Conservation (phyloP, 2,329 filamentous ascomycete genomes). For the Dothiorella sarmentorum region DNA sequence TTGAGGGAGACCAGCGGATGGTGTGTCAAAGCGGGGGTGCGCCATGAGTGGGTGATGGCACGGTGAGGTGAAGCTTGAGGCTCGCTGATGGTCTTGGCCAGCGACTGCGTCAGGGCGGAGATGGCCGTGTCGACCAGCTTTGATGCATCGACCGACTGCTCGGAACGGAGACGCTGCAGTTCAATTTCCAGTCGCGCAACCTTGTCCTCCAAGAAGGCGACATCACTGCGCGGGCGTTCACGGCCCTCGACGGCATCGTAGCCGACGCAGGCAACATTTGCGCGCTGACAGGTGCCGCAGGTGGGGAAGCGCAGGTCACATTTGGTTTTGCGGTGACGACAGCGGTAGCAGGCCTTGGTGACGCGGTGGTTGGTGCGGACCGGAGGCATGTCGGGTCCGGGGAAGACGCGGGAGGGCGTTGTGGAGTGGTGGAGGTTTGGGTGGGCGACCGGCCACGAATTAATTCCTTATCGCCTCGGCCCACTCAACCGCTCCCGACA, state of each 20-base stretch:
- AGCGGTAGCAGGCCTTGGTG: slow-evolving; percentile 17
- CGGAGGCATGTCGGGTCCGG: slow-evolving; percentile 6
- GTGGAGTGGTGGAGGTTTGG: background rate
- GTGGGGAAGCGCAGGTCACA: slow-evolving; percentile 15
- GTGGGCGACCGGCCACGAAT: too few species aligned
- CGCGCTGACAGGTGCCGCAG: slow-evolving; percentile 3
- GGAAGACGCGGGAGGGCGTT: background rate
- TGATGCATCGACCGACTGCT: slow-evolving; percentile 1
- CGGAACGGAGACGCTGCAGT: slow-evolving; percentile 6
- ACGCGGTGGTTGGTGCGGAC: slow-evolving; percentile 16
- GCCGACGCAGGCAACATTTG: slow-evolving; percentile 12
- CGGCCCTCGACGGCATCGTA: slow-evolving; percentile 16
- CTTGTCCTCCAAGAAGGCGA: slow-evolving; percentile 16
- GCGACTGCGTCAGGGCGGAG: background rate
- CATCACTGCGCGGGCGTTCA: slow-evolving; percentile 14
- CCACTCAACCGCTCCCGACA: background rate
- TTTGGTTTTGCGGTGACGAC: slow-evolving; percentile 15
- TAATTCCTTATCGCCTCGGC: background rate
- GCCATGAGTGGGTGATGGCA: background rate
- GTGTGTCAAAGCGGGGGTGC: background rate
- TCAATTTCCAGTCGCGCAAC: slow-evolving; percentile 17
- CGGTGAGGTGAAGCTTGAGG: background rate
- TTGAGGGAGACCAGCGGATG: background rate
- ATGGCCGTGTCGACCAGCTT: slow-evolving; percentile 5
- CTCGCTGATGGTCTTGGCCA: slow-evolving; percentile 1